Base-by-base conservation (phyloP, 1,284 basidiomycete species). In the Malassezia slooffiae region DNA sequence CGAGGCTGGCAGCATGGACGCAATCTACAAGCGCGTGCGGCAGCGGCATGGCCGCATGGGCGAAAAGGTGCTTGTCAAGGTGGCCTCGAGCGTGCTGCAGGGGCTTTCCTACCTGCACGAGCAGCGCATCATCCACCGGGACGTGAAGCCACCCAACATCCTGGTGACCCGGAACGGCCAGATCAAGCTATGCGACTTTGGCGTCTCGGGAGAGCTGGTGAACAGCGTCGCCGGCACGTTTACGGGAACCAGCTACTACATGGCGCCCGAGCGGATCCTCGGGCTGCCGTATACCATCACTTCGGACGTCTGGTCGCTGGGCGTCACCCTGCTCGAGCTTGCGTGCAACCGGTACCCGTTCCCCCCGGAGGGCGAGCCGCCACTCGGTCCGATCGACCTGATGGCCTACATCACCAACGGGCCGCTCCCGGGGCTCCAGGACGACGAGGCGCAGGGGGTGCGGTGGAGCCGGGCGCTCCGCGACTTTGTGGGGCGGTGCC, bases 221-320 rank as follows among this genome's bases (percentile, higher is more conserved):
- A 80, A 85, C 65, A 91, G 87, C 19, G 72, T 85, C 43, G 91
- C 91, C 1, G 85, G 83, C 16, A 97, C 91, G 0, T 97, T 95
- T 60, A 95, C 89, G 0, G 91, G 91, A 2, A 96, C 91, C 3
- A 86, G 85, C 60, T 86, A 85, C 65, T 97, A 96, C 73, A 96
- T 96, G 87, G 88, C 89, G 50, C 91, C 91, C 33, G 91, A 96
- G 71, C 80, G 91, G 38, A 89, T 96, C 58, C 80, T 80, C 43
- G 89, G 89, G 7, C 76, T 82, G 44, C 79, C 82, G 40, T 96
- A 96, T 71, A 84, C 83, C 21, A 93, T 95, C 67, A 81, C 83
- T 41, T 86, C 89, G 17, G 90, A 97, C 68, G 89, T 97, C n/a
- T 97, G 90, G 90, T 95, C 90, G 1, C 82, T 87, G 22, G 91